These are phyloP conservation scores for Sporothrix protearum DNA, from an alignment of 2,329 filamentous ascomycete genomes.

Conservation along the genomic window DNA sequence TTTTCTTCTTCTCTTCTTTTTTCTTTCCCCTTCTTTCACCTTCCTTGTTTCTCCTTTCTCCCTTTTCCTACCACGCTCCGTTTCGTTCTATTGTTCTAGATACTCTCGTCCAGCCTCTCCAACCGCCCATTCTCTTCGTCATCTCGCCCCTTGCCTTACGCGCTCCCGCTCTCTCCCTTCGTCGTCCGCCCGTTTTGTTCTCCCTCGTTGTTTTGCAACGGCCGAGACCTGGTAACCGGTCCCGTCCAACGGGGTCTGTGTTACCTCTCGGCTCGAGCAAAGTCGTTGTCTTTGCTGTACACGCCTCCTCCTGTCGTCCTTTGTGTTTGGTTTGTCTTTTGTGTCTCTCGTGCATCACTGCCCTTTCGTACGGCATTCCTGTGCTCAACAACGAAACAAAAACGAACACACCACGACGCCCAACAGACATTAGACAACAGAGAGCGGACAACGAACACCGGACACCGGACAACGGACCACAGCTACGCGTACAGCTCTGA, in stretches of 20 bases:
- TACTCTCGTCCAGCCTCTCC: not conserved
- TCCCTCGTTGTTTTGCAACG: constrained; percentile 12
- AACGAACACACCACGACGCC: not conserved
- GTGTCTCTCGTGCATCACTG: not conserved
- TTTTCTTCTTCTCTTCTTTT: not conserved
- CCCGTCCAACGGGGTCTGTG: constrained; percentile 21
- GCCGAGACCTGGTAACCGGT: constrained; percentile 19
- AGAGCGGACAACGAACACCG: not conserved
- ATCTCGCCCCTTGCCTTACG: not conserved
- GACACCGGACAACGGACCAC: not conserved
- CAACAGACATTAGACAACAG: not conserved
- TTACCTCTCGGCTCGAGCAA: constrained; percentile 20
- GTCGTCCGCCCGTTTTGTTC: constrained; percentile 2
- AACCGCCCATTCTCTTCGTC: not conserved
- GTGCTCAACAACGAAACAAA: not conserved
- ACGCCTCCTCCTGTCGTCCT: not conserved
- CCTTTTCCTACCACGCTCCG: no score
- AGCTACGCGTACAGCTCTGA: not conserved
- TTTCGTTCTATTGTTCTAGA: not conserved
- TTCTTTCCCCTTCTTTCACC: not conserved
- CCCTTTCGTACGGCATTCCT: not conserved
- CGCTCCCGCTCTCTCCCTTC: not conserved
- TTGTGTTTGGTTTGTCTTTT: not conserved
- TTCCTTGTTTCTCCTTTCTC: not conserved
- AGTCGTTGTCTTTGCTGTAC: constrained; percentile 5